phyloP scores from a whole-genome alignment of 805 yeast species.

The Yarrowia divulgata region DNA sequence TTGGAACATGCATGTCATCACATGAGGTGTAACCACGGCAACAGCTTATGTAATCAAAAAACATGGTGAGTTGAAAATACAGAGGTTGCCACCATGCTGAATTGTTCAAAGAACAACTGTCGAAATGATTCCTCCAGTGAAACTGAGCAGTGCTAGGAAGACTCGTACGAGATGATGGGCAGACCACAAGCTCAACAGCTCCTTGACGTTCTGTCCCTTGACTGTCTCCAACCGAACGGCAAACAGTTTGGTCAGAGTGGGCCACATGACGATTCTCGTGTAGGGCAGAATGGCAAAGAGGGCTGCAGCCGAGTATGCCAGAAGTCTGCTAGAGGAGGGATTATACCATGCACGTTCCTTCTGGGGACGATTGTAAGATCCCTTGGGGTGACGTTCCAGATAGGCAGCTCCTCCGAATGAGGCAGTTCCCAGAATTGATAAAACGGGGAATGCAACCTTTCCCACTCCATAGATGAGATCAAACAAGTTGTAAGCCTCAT shows the following conservation, averaged over 20 bases:
- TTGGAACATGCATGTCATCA: neutral
- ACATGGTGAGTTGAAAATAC: neutral
- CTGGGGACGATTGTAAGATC: constrained; percentile 5
- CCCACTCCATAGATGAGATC: constrained; percentile 18
- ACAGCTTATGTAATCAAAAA: neutral
- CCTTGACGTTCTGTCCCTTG: constrained; percentile 33
- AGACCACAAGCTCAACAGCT: constrained; percentile 19
- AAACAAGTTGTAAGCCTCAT: constrained; percentile 27
- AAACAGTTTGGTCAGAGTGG: constrained; percentile 17
- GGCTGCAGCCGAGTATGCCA: constrained; percentile 14
- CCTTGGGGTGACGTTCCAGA: constrained; percentile 32
- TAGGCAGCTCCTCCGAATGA: constrained; percentile 34
- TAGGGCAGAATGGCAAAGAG: constrained; percentile 27
- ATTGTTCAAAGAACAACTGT: neutral
- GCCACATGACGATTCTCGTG: constrained; percentile 25
- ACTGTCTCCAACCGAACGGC: constrained; percentile 11
- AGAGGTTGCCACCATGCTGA: neutral
- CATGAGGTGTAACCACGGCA: constrained; percentile 4
- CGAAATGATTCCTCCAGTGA: constrained; percentile 13
- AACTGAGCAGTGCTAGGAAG: constrained; percentile 11
- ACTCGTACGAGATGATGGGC: constrained; percentile 23
- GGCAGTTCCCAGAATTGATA: constrained; percentile 19
- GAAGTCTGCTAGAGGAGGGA: constrained; percentile 22
- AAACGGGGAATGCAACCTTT: constrained; percentile 9
- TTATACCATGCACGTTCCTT: constrained; percentile 26